Percentiles rank a stretch among this genome's conserved stretches.
Conservation (phyloP, 108 stramenopile genomes). For the Pelagomonas calceolata region DNA sequence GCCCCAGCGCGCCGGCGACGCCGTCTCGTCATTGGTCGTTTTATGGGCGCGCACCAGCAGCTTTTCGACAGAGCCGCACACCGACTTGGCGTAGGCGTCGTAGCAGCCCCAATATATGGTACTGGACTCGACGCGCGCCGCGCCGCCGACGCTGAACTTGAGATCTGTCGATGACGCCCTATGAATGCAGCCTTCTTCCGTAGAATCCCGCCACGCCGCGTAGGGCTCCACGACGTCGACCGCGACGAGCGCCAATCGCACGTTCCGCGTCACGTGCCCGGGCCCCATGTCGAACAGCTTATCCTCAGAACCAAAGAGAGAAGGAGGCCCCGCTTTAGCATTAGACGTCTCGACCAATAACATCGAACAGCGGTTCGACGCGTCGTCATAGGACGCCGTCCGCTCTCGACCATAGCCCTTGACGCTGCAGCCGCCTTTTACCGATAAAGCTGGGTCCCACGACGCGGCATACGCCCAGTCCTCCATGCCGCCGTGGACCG, state of each 20-base stretch:
- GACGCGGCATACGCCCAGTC: slow-evolving; percentile 88
- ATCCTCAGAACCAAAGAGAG: slow-evolving; percentile 14
- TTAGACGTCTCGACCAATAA: slow-evolving; percentile 17
- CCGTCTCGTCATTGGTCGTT: too few relatives aligned
- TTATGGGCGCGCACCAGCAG: too few relatives aligned
- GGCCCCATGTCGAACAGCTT: slow-evolving; percentile 29
- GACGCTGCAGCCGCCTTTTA: neutral
- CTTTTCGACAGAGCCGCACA: too few relatives aligned
- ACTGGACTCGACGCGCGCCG: neutral
- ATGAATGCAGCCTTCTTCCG: too few relatives aligned
- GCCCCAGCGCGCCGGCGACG: too few relatives aligned
- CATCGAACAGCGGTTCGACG: slow-evolving; percentile 11
- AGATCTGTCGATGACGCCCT: too few relatives aligned
- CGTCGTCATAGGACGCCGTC: slow-evolving; percentile 56
- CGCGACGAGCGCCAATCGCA: slow-evolving; percentile 62
- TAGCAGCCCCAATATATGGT: too few relatives aligned
- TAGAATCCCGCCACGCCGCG: slow-evolving; percentile 24
- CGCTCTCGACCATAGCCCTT: slow-evolving; percentile 15
- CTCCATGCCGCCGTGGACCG: slow-evolving; percentile 88
- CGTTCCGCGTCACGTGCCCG: slow-evolving; percentile 72
- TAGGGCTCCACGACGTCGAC: slow-evolving; percentile 83
- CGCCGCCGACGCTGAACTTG: neutral
- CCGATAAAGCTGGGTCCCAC: slow-evolving; percentile 57
- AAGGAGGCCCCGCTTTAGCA: slow-evolving; percentile 3
- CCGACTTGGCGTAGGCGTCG: too few relatives aligned